phyloP scores from a whole-genome alignment of 768 basidiomycete species.

The Auricularia auricula-judae region DNA sequence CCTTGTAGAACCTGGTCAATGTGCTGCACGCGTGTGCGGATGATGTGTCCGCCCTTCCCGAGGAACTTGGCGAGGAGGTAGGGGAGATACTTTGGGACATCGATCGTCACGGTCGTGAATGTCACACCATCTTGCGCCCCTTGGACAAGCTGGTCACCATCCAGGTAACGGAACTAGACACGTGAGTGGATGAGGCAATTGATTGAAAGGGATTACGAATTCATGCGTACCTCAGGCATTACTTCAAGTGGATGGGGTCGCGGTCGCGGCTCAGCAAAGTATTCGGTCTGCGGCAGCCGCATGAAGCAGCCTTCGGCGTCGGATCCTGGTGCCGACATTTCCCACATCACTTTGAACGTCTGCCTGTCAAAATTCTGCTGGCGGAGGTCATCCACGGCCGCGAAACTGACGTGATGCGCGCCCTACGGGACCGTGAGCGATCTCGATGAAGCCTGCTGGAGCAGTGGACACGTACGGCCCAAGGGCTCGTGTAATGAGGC shows the following conservation, averaged over 20 bases:
- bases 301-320: conserved; percentile 53
- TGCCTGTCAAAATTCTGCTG: conserved; percentile 57
- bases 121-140: conserved; percentile 37
- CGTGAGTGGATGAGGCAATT: not conserved
- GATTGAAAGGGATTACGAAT: not conserved
- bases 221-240: conserved; percentile 22
- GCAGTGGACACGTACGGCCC: conserved; percentile 49
- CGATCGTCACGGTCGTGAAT: conserved; percentile 61
- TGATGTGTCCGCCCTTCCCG: conserved; percentile 45
- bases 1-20: conserved; percentile 61
- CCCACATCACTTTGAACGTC: conserved; percentile 69
- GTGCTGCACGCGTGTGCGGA: conserved; percentile 55
- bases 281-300: conserved; percentile 52
- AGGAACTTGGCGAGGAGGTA: conserved; percentile 54
- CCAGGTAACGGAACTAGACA: conserved; percentile 25
- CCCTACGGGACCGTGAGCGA: conserved; percentile 33
- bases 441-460: not conserved
- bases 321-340: conserved; percentile 43
- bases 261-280: conserved; percentile 31
- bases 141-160: conserved; percentile 29
- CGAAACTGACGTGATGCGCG: conserved; percentile 64
- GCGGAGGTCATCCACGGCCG: conserved; percentile 32
- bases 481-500: conserved; percentile 66
- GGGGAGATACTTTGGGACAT: conserved; percentile 49
- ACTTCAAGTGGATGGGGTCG: conserved; percentile 25